Evolutionary conservation across 208 protist species (phyloP).

Genomic region (Entamoeba dispar): DNA sequence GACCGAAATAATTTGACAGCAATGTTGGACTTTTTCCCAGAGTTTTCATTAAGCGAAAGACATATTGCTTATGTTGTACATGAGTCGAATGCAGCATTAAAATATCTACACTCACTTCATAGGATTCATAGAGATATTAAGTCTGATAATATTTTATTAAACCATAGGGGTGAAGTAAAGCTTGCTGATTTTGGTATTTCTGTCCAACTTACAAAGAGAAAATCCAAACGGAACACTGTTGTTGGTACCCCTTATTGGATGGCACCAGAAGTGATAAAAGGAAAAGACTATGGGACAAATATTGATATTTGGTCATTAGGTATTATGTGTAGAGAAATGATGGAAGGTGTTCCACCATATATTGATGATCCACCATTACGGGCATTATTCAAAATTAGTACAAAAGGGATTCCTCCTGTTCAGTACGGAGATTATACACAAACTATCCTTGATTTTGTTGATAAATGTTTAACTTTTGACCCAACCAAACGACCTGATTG

Average conservation of each 20-base stretch:
- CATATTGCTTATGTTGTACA: constrained; percentile 34
- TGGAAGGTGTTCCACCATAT: constrained; percentile 45
- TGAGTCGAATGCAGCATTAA: constrained; percentile 35
- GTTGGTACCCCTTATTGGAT: constrained; percentile 64
- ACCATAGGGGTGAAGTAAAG: constrained; percentile 41
- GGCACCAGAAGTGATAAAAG: constrained; percentile 28
- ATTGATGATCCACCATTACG: not conserved
- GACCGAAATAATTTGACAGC: constrained; percentile 44
- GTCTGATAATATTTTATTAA: constrained; percentile 36
- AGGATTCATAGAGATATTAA: constrained; percentile 73
- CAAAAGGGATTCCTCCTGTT: not conserved
- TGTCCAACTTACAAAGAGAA: constrained; percentile 36
- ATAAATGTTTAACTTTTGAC: not conserved
- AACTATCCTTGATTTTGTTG: not conserved
- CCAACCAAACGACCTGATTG: not conserved
- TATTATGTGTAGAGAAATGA: constrained; percentile 59
- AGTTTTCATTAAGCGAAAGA: constrained; percentile 29
- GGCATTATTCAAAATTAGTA: not conserved
- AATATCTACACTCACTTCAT: constrained; percentile 52
- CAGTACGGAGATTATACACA: not conserved
- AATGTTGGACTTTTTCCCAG: constrained; percentile 33
- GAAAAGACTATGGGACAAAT: not conserved
- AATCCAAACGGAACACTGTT: constrained; percentile 46
- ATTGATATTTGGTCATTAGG: constrained; percentile 47
- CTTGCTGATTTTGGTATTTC: constrained; percentile 64